phyloP scores from a whole-genome alignment of 176 grass and related monocot species.

The Chrysopogon serrulatus region DNA sequence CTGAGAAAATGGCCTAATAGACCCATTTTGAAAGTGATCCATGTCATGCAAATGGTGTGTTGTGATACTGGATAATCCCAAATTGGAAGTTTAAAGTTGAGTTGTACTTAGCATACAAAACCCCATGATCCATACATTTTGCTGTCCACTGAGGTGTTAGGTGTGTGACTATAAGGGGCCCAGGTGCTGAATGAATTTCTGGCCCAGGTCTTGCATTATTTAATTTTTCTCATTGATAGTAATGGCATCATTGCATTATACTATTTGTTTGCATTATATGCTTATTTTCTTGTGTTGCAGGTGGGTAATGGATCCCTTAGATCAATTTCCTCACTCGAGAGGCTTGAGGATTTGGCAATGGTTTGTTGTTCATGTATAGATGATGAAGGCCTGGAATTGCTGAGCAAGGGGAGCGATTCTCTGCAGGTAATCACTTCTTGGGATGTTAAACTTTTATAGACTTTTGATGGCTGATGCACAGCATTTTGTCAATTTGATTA shows the following conservation, averaged over 20 bases:
- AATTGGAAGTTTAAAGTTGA: background rate
- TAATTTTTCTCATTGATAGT: background rate
- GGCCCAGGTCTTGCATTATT: background rate
- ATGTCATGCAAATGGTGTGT: background rate
- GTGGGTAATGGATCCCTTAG: constrained; percentile 74
- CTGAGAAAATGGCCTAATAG: background rate
- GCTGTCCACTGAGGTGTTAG: background rate
- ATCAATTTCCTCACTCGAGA: constrained; percentile 82
- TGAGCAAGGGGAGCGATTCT: constrained; percentile 60
- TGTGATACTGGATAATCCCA: background rate
- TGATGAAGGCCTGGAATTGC: constrained; percentile 72
- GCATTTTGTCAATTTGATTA: constrained; percentile 8
- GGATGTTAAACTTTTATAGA: background rate
- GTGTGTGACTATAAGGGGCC: background rate
- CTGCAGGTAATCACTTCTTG: constrained; percentile 55
- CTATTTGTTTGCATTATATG: background rate
- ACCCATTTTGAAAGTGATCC: background rate
- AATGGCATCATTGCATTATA: background rate
- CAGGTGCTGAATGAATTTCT: background rate
- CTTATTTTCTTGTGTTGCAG: constrained; percentile 36
- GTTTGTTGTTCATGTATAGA: constrained; percentile 81
- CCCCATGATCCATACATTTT: background rate
- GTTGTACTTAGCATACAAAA: background rate
- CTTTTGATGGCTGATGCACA: background rate
- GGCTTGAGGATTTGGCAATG: constrained; percentile 76